Evolutionary conservation across 1,284 basidiomycete species (phyloP), one percentile per base, ranked within the genome.

Genomic region (Exsudoporus floridanus): DNA sequence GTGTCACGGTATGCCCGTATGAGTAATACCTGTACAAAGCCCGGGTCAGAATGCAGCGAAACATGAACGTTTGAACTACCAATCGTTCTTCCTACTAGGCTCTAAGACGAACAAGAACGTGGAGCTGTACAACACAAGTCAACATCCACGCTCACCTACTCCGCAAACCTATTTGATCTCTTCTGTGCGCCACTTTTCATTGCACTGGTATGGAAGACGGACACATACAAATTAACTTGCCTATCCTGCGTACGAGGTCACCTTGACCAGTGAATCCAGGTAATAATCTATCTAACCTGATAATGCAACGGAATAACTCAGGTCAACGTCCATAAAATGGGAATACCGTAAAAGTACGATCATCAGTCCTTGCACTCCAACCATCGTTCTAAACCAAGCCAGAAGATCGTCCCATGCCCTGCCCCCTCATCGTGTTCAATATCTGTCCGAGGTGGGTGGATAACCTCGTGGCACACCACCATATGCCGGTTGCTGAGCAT

Each of bases 381-480:
- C 43, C 38, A 52, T 47, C 38, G 18, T 44, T 47, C 34, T 19
- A 40, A 50, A 40, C 35, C 50, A 57, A 60, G 19, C 48, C 33
- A 10, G 7, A 44, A 59, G 38, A 53, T 49, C 19, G 46, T 46
- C 46, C 52, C 50, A 41, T 44, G 25, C 27, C 16, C 39, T 50
- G 33, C 27, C 19, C 8, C 25, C 14, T 42, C 36, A 27, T 28
- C 27, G 16, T 19, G 13, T 19, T 69, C 53, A 67, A 50, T 71
- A 67, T 50, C 65, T 59, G 28, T 70, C 65, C 16, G 62, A 53
- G 0, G 60, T 65, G 5, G 65, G 65, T 43, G 65, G 65, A 41
- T 67, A 67, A 7, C 64, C 69, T 48, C 65, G 67, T 25, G 64
- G 67, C 1, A 52, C 41, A 4, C 62, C 67, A 21, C 66, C 69